A percentile compares a stretch with the other conserved stretches of the same genome.
Evolutionary conservation across 1,139 yeast species (phyloP).

Genomic region (Taphrina sp.): DNA sequence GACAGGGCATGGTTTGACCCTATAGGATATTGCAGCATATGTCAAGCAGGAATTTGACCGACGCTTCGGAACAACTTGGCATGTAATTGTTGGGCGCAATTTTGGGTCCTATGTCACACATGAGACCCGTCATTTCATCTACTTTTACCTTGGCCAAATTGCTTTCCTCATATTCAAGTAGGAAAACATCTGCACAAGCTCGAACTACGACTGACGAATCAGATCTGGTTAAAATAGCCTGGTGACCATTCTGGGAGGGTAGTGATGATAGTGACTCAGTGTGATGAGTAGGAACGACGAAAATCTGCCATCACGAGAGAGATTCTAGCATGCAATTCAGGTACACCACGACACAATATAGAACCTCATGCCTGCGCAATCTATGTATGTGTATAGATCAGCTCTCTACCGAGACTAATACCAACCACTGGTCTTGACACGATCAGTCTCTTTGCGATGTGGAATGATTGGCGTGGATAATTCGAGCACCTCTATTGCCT

Average conservation of each 20-base stretch:
- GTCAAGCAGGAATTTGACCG: conserved; percentile 73
- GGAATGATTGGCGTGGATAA: conserved; percentile 15
- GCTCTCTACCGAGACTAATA: too few relatives aligned
- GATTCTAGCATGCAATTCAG: too few relatives aligned
- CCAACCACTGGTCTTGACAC: conserved; percentile 21
- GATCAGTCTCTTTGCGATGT: conserved; percentile 16
- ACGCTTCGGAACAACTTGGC: conserved; percentile 84
- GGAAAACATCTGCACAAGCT: too few relatives aligned
- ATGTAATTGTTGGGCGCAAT: conserved; percentile 86
- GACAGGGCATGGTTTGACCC: not conserved
- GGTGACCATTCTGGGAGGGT: too few relatives aligned
- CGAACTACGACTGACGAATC: too few relatives aligned
- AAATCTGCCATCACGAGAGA: too few relatives aligned
- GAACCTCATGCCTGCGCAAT: too few relatives aligned
- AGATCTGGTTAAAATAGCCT: too few relatives aligned
- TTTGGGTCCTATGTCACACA: conserved; percentile 95
- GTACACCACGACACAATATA: too few relatives aligned
- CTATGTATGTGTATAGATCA: too few relatives aligned
- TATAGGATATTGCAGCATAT: conserved; percentile 72
- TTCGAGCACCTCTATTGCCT: conserved; percentile 24
- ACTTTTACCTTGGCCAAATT: conserved; percentile 75
- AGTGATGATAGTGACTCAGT: too few relatives aligned
- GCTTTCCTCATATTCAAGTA: conserved; percentile 79
- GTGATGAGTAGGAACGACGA: too few relatives aligned
- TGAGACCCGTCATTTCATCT: conserved; percentile 73